Evolutionary conservation across 495 filamentous ascomycete species (phyloP).

Genomic region (Lindgomyces ingoldianus): DNA sequence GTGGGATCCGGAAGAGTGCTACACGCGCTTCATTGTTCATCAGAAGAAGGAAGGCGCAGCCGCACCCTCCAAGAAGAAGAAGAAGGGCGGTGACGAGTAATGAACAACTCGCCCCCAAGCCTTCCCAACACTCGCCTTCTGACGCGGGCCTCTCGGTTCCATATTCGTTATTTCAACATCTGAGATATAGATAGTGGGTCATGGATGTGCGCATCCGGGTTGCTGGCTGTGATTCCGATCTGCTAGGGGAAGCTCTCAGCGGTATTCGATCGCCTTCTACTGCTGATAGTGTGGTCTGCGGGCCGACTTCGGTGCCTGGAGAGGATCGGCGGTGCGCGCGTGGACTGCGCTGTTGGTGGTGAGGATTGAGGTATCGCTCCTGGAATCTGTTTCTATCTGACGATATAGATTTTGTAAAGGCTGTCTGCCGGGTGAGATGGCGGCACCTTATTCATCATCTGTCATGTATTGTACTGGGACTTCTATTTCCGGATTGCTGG

Average conservation of each 20-base stretch:
- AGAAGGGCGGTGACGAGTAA: slow-evolving; percentile 53
- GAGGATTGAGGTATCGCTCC: neutral
- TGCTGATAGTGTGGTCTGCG: slow-evolving; percentile 15
- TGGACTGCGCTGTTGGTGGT: neutral
- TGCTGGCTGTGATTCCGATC: slow-evolving; percentile 20
- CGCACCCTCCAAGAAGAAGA: slow-evolving; percentile 55
- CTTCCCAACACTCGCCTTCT: slow-evolving; percentile 27
- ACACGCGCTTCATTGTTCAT: slow-evolving; percentile 73
- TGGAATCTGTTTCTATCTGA: neutral
- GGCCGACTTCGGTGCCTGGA: neutral
- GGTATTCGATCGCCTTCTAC: too few species aligned
- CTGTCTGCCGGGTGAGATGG: slow-evolving; percentile 23
- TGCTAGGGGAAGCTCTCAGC: slow-evolving; percentile 25
- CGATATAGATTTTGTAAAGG: neutral
- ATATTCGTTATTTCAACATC: slow-evolving; percentile 24
- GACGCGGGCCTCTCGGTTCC: slow-evolving; percentile 8
- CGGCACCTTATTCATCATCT: neutral
- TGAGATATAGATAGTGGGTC: slow-evolving; percentile 15
- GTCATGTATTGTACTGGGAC: slow-evolving; percentile 25
- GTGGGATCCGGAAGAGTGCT: slow-evolving; percentile 88
- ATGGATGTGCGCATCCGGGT: slow-evolving; percentile 23
- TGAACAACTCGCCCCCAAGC: slow-evolving; percentile 36
- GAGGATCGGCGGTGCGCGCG: neutral
- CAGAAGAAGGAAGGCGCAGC: slow-evolving; percentile 68
- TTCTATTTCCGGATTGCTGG: slow-evolving; percentile 20